A percentile compares a stretch with the other conserved stretches of the same genome.
These are phyloP conservation scores for Rhodotorula sp. DNA, from an alignment of 1,284 basidiomycete genomes.

Conservation along the genomic window DNA sequence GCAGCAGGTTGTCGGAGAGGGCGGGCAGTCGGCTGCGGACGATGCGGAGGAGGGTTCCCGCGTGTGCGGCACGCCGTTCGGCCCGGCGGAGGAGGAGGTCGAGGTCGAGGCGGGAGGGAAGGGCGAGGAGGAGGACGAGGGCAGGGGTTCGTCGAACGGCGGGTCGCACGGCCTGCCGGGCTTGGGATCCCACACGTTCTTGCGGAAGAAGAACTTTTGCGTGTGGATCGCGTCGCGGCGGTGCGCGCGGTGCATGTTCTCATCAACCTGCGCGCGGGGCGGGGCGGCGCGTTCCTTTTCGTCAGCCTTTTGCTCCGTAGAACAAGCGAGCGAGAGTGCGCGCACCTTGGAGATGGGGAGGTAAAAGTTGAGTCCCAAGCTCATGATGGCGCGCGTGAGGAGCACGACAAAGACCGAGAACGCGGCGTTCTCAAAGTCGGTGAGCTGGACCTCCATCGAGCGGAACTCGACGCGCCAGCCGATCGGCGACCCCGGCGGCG, in stretches of 20 bases:
- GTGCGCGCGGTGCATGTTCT: slow-evolving; percentile 93
- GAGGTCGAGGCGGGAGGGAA: slow-evolving; percentile 1
- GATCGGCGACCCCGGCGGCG: slow-evolving; percentile 84
- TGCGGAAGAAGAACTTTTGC: slow-evolving; percentile 87
- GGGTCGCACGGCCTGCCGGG: slow-evolving; percentile 38
- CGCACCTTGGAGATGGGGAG: slow-evolving; percentile 91
- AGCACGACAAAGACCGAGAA: slow-evolving; percentile 93
- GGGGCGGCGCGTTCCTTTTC: no score
- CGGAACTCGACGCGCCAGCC: slow-evolving; percentile 99
- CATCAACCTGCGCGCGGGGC: slow-evolving; percentile 72
- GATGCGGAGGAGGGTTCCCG: slow-evolving; percentile 11
- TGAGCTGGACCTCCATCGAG: slow-evolving; percentile 98
- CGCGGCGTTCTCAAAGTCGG: slow-evolving; percentile 98
- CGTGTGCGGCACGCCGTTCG: slow-evolving; percentile 11
- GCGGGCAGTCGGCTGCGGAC: slow-evolving; percentile 1
- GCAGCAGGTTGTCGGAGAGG: slow-evolving; percentile 5
- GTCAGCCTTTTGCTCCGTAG: not conserved
- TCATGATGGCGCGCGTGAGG: slow-evolving; percentile 87
- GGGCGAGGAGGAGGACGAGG: not conserved
- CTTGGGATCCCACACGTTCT: slow-evolving; percentile 65
- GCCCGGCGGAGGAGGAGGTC: not conserved
- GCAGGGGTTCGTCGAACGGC: slow-evolving; percentile 11
- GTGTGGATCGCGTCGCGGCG: slow-evolving; percentile 71
- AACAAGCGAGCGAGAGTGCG: not conserved
- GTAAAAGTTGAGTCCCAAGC: slow-evolving; percentile 91